Evolutionary conservation across 225 moss, liverwort and hornwort species (phyloP).

Genomic region (Marchantia polymorpha): DNA sequence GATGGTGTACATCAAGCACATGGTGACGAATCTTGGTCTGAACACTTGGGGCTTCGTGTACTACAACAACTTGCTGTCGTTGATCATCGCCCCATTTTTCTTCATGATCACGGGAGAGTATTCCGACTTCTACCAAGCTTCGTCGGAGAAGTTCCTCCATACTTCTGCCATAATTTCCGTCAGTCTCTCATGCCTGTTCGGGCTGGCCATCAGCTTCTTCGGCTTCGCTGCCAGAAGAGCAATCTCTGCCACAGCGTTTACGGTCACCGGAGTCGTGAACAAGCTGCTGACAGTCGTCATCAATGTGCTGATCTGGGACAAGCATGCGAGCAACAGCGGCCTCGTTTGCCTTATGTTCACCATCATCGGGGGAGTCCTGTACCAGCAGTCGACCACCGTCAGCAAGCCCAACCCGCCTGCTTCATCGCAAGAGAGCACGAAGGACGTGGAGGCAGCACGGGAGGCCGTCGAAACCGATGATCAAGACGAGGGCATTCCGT

Average conservation of each 20-base stretch:
- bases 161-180: conserved; percentile 44
- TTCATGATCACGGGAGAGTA: conserved; percentile 56
- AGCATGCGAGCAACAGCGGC: conserved; percentile 51
- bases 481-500: conserved; percentile 35
- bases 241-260: conserved; percentile 64
- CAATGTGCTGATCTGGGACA: conserved; percentile 70
- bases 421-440: conserved; percentile 6
- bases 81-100: conserved; percentile 55
- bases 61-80: conserved; percentile 60
- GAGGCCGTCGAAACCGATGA: conserved; percentile 22
- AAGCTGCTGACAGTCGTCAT: conserved; percentile 64
- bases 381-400: conserved; percentile 49
- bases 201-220: conserved; percentile 68
- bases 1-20: conserved; percentile 72
- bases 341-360: conserved; percentile 48
- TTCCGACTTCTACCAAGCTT: conserved; percentile 24
- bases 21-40: conserved; percentile 57
- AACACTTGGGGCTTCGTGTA: conserved; percentile 68
- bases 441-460: conserved; percentile 30
- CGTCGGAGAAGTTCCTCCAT: conserved; percentile 22
- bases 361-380: conserved; percentile 53
- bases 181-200: conserved; percentile 50
- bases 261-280: conserved; percentile 66
- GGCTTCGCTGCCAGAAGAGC: conserved; percentile 61
- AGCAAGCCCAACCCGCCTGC: conserved; percentile 28